phyloP scores from a whole-genome alignment of 176 grass and related monocot species.

The Musa troglodytarum region DNA sequence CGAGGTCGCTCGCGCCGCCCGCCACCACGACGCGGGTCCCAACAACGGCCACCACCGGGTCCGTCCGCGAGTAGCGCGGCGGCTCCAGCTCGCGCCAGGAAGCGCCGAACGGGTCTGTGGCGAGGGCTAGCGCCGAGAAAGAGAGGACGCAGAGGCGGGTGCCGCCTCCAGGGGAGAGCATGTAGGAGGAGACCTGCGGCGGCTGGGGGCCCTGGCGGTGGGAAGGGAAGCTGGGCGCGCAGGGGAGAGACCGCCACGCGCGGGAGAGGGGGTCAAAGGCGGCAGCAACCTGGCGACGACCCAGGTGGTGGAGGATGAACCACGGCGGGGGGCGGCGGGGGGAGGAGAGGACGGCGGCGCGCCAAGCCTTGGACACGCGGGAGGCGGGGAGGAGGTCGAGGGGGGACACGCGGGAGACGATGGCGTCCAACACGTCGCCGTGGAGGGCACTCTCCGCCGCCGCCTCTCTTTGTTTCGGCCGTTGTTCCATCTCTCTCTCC shows the following conservation, averaged over 20 bases:
- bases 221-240: neutral
- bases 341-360: slow-evolving; percentile 10
- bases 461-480: neutral
- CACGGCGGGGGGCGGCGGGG: neutral
- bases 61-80: slow-evolving; percentile 28
- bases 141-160: slow-evolving; percentile 29
- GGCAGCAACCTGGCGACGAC: neutral
- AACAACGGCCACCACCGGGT: slow-evolving; percentile 28
- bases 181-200: slow-evolving; percentile 1
- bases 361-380: slow-evolving; percentile 29
- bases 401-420: slow-evolving; percentile 24
- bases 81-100: slow-evolving; percentile 16
- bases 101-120: slow-evolving; percentile 24
- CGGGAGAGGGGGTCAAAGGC: slow-evolving; percentile 20
- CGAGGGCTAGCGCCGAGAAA: slow-evolving; percentile 10
- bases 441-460: neutral
- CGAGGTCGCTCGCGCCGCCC: slow-evolving; percentile 24
- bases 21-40: slow-evolving; percentile 14
- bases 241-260: slow-evolving; percentile 13
- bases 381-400: slow-evolving; percentile 23
- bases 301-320: slow-evolving; percentile 7
- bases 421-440: slow-evolving; percentile 30
- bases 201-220: neutral
- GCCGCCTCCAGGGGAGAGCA: neutral
- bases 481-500: too few relatives aligned